Evolutionary conservation across 2,329 filamentous ascomycete species (phyloP), one percentile per base, ranked within the genome.

Genomic region (Pseudocercospora musae): DNA sequence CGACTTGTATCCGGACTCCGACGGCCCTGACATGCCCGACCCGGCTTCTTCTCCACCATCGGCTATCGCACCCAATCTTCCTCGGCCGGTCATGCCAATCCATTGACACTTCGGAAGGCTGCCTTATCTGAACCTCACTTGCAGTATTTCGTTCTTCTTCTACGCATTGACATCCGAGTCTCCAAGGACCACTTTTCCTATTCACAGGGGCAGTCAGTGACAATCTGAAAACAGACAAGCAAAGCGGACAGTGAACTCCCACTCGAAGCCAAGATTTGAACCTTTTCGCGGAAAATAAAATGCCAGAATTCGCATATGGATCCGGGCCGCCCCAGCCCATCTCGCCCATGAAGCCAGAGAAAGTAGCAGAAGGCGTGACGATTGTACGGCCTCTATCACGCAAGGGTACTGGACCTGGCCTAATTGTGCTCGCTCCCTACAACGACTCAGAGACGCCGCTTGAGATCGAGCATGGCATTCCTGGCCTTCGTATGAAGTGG

Each of bases 401-500:
- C 54, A 65, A 62, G 59, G 64, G 66, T 50, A 48, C 61, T 37
- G 67, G 67, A 27, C 66, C 67, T 56, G 67, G 67, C n/a, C 55
- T 69, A 40, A 68, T 69, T 18, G 56, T 69, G 13, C 66, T 69
- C 0, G 59, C 64, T 25, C 62, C 65, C 5, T 56, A 65, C 11
- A 59, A 64, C 7, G 57, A 66, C 49, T 53, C 54, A 18, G 58
- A 59, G 5, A 57, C 62, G 2, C 57, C 65, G 10, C 29, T 66
- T n/a, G 66, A 68, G 21, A 68, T 69, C 11, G 46, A 68, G 59
- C 59, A 69, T 54, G 67, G 67, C 4, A 67, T 69, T n/a, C 67
- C 67, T 23, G 68, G 66, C 11, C 52, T 67, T 27, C 63, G 65
- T 23, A 69, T 68, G 63, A 91, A 90, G 74, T 90, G 88, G 88